These are phyloP conservation scores for Beauveria medogensis DNA, from an alignment of 2,329 filamentous ascomycete genomes.

Conservation along the genomic window DNA sequence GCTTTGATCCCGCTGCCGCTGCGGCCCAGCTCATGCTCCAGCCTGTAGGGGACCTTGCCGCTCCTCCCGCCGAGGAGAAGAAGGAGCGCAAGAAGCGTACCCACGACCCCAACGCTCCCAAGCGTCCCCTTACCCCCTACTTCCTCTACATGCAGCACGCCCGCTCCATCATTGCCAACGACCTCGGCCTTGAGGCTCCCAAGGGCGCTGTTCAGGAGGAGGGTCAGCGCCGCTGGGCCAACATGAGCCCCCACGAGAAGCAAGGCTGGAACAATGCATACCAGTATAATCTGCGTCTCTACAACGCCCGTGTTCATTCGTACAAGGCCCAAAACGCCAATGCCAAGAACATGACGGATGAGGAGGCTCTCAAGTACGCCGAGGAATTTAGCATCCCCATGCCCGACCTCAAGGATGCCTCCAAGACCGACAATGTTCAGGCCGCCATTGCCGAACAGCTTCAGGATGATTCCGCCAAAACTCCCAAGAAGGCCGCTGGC, in stretches of 20 bases:
- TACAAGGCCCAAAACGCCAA: constrained; percentile 53
- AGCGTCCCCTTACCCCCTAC: constrained; percentile 88
- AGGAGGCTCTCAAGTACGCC: constrained; percentile 53
- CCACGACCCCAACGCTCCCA: constrained; percentile 88
- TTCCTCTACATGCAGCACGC: constrained; percentile 91
- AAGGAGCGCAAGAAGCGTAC: constrained; percentile 85
- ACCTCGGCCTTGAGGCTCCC: constrained; percentile 65
- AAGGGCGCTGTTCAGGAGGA: constrained; percentile 85
- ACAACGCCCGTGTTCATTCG: constrained; percentile 57
- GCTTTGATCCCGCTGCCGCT: constrained; percentile 42
- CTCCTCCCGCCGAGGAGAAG: constrained; percentile 55
- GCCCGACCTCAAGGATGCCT: constrained; percentile 38
- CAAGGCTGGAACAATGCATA: constrained; percentile 58
- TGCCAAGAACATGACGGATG: constrained; percentile 54
- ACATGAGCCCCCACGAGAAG: constrained; percentile 69
- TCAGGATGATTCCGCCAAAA: constrained; percentile 43
- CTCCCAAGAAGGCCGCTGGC: constrained; percentile 45
- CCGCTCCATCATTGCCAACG: constrained; percentile 70
- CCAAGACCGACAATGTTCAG: constrained; percentile 37
- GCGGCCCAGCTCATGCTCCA: constrained; percentile 36
- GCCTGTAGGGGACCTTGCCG: constrained; percentile 26
- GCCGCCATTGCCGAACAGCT: constrained; percentile 54
- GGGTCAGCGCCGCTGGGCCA: constrained; percentile 77
- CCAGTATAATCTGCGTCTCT: constrained; percentile 58
- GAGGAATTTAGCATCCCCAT: constrained; percentile 48